Percentiles rank a stretch among this genome's conserved stretches.
Conservation (phyloP, 169 alveolate species). For the Cystoisospora suis region DNA sequence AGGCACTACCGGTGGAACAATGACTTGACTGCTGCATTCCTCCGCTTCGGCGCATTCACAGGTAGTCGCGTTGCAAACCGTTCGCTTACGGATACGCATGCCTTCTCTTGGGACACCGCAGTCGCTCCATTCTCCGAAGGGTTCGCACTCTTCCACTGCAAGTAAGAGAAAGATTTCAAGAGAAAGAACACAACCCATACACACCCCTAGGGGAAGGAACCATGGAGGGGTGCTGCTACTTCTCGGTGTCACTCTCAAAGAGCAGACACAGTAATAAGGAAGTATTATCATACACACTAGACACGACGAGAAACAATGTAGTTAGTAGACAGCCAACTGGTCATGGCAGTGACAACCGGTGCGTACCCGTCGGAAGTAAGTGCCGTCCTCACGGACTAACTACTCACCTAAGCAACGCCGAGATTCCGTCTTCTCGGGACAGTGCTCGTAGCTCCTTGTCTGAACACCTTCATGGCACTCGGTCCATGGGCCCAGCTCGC, state of each 20-base stretch:
- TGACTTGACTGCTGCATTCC: slow-evolving; percentile 5
- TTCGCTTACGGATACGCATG: slow-evolving; percentile 34
- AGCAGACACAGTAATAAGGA: no score
- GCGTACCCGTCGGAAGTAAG: no score
- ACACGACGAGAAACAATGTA: no score
- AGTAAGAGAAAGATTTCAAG: no score
- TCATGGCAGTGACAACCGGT: no score
- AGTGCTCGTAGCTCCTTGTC: not conserved
- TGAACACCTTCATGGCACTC: slow-evolving; percentile 34
- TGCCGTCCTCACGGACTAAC: no score
- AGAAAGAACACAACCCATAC: not conserved
- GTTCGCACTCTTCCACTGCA: slow-evolving; percentile 27
- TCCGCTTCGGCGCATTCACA: slow-evolving; percentile 48
- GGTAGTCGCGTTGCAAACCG: not conserved
- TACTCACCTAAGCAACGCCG: slow-evolving; percentile 27
- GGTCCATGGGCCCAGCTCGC: slow-evolving; percentile 17
- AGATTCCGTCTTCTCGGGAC: slow-evolving; percentile 37
- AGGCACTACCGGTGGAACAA: not conserved
- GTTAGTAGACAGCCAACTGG: no score
- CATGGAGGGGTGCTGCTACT: no score
- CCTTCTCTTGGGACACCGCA: slow-evolving; percentile 43
- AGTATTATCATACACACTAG: no score
- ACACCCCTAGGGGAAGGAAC: no score
- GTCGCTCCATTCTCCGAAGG: slow-evolving; percentile 57
- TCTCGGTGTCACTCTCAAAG: no score